These are phyloP conservation scores for Ceratobasidium sp. DNA, from an alignment of 1,284 basidiomycete species.

Conservation along the genomic window DNA sequence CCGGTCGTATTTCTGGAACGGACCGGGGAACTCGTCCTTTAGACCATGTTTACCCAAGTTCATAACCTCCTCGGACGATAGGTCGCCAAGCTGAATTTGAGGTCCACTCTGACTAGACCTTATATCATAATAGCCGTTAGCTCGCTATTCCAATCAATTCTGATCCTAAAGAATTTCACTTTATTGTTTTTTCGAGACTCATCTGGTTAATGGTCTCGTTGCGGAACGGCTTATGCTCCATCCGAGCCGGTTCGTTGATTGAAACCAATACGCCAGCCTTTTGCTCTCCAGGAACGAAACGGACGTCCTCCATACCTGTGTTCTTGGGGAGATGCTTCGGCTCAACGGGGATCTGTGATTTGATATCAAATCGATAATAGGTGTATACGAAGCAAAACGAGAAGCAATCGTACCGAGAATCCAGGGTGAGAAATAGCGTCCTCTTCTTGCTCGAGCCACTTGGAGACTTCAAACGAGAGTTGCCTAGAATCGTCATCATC, in stretches of 20 bases:
- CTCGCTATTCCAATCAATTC: not conserved
- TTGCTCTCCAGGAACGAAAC: constrained; percentile 31
- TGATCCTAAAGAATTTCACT: too few species aligned
- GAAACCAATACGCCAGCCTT: constrained; percentile 14
- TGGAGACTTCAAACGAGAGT: constrained; percentile 40
- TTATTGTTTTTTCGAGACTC: constrained; percentile 18
- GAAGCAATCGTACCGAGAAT: constrained; percentile 33
- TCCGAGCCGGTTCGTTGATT: not conserved
- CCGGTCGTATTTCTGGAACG: not conserved
- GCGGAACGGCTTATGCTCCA: not conserved
- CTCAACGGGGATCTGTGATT: constrained; percentile 10
- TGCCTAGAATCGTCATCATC: constrained; percentile 37
- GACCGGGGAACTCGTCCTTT: not conserved
- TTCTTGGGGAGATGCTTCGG: constrained; percentile 5
- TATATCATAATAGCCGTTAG: too few species aligned
- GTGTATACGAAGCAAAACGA: not conserved
- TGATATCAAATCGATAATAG: not conserved
- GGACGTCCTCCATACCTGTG: not conserved
- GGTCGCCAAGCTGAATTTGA: constrained; percentile 28
- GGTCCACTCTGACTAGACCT: too few species aligned
- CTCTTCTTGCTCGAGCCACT: constrained; percentile 41
- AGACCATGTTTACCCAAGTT: constrained; percentile 3
- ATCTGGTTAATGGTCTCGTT: constrained; percentile 12
- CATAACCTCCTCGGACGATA: not conserved
- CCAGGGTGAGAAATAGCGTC: constrained; percentile 25